Conservation (phyloP, 805 yeast species). For the Pichia scutulata region DNA sequence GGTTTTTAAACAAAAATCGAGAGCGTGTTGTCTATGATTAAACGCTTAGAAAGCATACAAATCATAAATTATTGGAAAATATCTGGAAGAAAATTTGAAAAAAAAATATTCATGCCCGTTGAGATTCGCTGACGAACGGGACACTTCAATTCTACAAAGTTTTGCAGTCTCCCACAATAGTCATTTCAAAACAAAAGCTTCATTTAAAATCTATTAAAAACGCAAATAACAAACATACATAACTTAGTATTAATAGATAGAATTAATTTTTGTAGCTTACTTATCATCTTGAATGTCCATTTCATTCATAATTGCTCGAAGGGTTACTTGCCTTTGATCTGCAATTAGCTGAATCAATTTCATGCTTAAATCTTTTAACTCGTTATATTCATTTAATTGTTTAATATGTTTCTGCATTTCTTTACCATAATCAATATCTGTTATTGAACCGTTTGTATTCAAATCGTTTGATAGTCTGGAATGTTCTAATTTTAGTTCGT, state of each 20-base stretch:
- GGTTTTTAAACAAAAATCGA: neutral
- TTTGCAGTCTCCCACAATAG: no score
- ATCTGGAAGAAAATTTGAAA: neutral
- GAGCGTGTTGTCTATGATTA: neutral
- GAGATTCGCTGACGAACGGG: no score
- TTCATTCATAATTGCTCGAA: slow-evolving; percentile 44
- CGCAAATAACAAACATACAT: neutral
- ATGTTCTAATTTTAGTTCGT: slow-evolving; percentile 21
- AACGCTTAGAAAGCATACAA: neutral
- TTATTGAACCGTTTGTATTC: neutral
- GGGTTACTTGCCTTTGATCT: slow-evolving; percentile 42
- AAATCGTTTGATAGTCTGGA: slow-evolving; percentile 14
- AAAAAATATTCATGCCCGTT: neutral
- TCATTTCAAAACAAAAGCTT: no score
- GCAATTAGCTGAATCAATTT: slow-evolving; percentile 53
- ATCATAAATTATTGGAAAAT: no score
- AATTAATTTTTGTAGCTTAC: neutral
- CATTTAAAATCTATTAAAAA: no score
- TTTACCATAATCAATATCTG: slow-evolving; percentile 22
- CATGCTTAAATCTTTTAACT: slow-evolving; percentile 53
- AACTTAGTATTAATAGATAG: neutral
- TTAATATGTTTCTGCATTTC: slow-evolving; percentile 46
- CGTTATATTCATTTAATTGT: slow-evolving; percentile 51
- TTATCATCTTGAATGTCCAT: slow-evolving; percentile 33
- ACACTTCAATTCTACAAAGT: no score